phyloP scores from a whole-genome alignment of 768 basidiomycete species.

The Pleurotus sapidus region DNA sequence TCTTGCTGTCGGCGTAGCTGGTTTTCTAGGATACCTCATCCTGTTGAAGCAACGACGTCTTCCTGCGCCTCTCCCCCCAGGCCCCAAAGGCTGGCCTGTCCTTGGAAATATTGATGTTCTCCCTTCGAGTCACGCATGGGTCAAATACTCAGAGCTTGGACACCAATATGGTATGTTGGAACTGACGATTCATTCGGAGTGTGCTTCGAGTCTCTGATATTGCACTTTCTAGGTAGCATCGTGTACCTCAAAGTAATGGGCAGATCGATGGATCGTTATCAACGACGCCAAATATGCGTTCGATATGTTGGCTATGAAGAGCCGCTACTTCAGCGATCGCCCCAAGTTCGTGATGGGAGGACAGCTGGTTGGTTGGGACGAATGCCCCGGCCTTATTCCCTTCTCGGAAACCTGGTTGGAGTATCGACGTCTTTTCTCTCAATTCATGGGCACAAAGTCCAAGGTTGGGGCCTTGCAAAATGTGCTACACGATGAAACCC shows the following conservation, averaged over 20 bases:
- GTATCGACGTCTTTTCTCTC: constrained; percentile 17
- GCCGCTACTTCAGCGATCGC: background rate
- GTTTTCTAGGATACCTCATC: background rate
- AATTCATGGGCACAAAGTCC: constrained; percentile 17
- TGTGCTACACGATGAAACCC: constrained; percentile 12
- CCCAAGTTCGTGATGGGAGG: background rate
- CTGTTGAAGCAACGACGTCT: background rate
- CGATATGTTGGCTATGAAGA: background rate
- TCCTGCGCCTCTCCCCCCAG: background rate
- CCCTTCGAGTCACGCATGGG: background rate
- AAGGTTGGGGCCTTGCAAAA: constrained; percentile 13
- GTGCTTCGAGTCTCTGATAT: background rate
- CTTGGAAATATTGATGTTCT: background rate
- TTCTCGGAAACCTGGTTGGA: constrained; percentile 13
- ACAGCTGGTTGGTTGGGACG: constrained; percentile 18
- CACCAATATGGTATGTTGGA: background rate
- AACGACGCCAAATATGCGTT: background rate
- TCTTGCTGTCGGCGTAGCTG: background rate
- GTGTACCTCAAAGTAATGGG: background rate
- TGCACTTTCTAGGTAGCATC: background rate
- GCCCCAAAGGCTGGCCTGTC: background rate
- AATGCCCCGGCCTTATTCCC: constrained; percentile 14
- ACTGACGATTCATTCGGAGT: background rate
- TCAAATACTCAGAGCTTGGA: background rate
- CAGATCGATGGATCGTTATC: background rate